phyloP scores from a whole-genome alignment of 2,329 filamentous ascomycete genomes.

The Diaporthe ilicicola region DNA sequence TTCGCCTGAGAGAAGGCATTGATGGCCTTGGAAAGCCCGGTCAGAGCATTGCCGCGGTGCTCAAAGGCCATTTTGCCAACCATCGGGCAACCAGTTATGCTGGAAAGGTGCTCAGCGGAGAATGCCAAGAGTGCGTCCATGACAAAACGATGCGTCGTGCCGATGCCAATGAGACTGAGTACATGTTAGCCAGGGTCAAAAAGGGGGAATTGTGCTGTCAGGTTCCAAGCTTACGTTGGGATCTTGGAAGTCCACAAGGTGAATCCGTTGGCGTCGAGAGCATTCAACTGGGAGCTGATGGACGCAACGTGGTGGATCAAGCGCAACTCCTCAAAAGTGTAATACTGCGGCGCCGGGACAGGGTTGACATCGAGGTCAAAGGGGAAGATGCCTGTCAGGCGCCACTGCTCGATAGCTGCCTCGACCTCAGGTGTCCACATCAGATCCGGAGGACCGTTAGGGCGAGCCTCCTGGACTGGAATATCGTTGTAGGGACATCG shows the following conservation, averaged over 20 bases:
- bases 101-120: constrained; percentile 93
- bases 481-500: constrained; percentile 97
- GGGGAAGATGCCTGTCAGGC: constrained; percentile 83
- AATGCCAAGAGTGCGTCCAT: constrained; percentile 94
- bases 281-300: constrained; percentile 83
- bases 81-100: constrained; percentile 84
- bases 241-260: constrained; percentile 94
- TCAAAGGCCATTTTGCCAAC: constrained; percentile 90
- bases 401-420: constrained; percentile 82
- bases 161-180: constrained; percentile 80
- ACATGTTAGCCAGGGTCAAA: constrained; percentile 33
- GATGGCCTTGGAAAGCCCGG: constrained; percentile 88
- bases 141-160: constrained; percentile 83
- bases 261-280: constrained; percentile 80
- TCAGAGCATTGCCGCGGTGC: constrained; percentile 85
- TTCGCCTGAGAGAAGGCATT: constrained; percentile 84
- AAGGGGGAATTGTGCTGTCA: constrained; percentile 26
- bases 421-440: constrained; percentile 90
- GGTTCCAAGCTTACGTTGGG: constrained; percentile 73
- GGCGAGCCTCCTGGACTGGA: constrained; percentile 70
- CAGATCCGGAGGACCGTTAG: constrained; percentile 71
- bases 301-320: constrained; percentile 91
- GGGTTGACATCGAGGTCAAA: constrained; percentile 84
- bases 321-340: constrained; percentile 81
- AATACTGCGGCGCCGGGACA: constrained; percentile 74